Conservation (phyloP, 2,329 filamentous ascomycete species). For the Elsinoe ampelina region DNA sequence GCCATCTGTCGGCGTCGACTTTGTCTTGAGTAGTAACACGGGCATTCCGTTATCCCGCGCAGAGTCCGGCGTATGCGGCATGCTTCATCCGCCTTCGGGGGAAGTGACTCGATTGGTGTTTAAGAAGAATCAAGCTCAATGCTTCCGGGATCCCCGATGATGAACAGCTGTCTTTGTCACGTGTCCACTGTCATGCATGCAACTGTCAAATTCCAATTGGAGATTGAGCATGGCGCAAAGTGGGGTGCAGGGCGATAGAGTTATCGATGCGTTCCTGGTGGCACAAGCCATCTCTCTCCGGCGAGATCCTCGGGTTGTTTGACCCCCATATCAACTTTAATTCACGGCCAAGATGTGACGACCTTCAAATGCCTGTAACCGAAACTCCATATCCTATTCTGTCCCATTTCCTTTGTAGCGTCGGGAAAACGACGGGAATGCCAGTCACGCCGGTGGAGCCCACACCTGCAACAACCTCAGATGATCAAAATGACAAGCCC, state of each 20-base stretch:
- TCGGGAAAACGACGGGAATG: slow-evolving; percentile 30
- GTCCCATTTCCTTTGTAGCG: slow-evolving; percentile 29
- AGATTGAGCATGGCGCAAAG: slow-evolving; percentile 10
- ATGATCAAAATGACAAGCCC: slow-evolving; percentile 27
- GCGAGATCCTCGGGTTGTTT: not conserved
- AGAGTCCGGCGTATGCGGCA: slow-evolving; percentile 4
- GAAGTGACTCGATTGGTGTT: not conserved
- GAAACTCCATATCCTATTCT: slow-evolving; percentile 30
- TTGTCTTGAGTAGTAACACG: slow-evolving; percentile 68
- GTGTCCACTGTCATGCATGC: not conserved
- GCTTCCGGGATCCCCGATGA: slow-evolving; percentile 3
- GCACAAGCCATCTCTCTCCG: not conserved
- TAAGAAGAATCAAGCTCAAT: slow-evolving; percentile 1
- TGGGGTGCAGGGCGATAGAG: not conserved
- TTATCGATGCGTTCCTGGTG: not conserved
- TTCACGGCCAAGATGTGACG: slow-evolving; percentile 14
- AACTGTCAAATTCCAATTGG: not conserved
- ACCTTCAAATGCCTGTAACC: slow-evolving; percentile 27
- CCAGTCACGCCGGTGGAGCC: slow-evolving; percentile 25
- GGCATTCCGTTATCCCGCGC: slow-evolving; percentile 4
- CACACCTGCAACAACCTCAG: slow-evolving; percentile 19
- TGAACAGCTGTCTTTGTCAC: not conserved
- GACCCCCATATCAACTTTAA: slow-evolving; percentile 6
- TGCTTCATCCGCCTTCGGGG: not conserved
- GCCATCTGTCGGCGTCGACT: slow-evolving; percentile 58